Evolutionary conservation across 2,329 filamentous ascomycete genomes (phyloP), one percentile per base, ranked within the genome.

Genomic region (Fusarium mundagurra): DNA sequence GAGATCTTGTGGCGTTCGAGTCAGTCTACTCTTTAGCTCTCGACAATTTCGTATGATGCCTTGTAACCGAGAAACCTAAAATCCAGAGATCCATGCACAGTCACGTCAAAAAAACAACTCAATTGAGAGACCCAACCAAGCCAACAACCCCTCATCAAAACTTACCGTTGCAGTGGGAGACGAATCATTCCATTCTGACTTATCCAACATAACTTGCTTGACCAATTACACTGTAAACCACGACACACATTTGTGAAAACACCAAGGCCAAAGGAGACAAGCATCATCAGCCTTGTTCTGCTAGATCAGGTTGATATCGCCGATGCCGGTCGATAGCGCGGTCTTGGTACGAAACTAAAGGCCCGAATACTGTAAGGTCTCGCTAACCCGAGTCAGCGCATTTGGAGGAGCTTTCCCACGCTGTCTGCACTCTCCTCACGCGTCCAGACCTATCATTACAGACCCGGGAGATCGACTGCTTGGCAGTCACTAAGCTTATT

Each of bases 321-420:
- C 67, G 68, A 71, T 70, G 68, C 67, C 67, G 67, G 67, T 54
- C 67, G 27, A 47, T 71, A 71, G 68, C 43, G 53, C 53, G 31
- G 59, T 48, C 60, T 54, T 54, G 61, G 36, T 47, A 27, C 39
- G 20, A 14, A 38, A 61, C 11, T 12, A 71, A 71, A 71, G 69
- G 69, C 57, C 69, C 69, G 69, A 72, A 72, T 72, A 61, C 31
- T 45, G 9, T 8, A 36, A 22, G 64, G 57, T 38, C 67, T 39
- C 22, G 54, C 31, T 41, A 53, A 38, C 66, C 65, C 64, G 41
- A 38, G 34, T 20, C n/a, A 53, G 48, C 31, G 12, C 31, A 34
- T 8, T 34, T 53, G 31, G 48, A 44, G 29, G 29, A 50, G 36
- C 20, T 27, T 13, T n/a, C 33, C 51, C 20, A 34, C 31, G 18